Evolutionary conservation across 371 early-diverging fungal genomes (phyloP), one percentile per base, ranked within the genome.

Genomic region (Sporodiniella umbellata): DNA sequence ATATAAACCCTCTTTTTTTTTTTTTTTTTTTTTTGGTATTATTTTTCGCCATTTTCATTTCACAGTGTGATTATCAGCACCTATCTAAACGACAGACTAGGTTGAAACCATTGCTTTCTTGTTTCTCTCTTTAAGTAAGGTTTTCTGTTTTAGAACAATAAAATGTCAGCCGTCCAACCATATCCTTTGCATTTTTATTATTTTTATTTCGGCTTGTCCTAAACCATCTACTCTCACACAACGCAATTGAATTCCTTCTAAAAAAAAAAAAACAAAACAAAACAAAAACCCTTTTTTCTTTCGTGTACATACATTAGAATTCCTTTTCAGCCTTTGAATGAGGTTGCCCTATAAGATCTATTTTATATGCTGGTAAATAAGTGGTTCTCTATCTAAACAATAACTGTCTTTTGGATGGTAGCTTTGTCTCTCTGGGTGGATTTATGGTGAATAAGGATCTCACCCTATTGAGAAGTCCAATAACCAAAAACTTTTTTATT

Each of bases 401-500:
- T n/a, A n/a, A n/a, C n/a, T n/a, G n/a, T n/a, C n/a, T n/a, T n/a
- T n/a, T n/a, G n/a, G n/a, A n/a, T n/a, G n/a, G 4, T 40, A 66
- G 71, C 24, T 66, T 71, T 69, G 75, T 71, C 15, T 64, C 75
- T 24, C 56, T 75, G 28, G 75, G 75, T 50, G 75, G 75, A 31
- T 65, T 71, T 33, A 61, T 75, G 72, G 75, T 71, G 64, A 56
- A 48, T n/a, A n/a, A n/a, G n/a, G n/a, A n/a, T n/a, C n/a, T n/a
- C n/a, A n/a, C n/a, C n/a, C n/a, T n/a, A n/a, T n/a, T n/a, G n/a
- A n/a, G n/a, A n/a, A n/a, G n/a, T n/a, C n/a, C n/a, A n/a, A n/a
- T n/a, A n/a, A n/a, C n/a, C n/a, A n/a, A n/a, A n/a, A n/a, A n/a
- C n/a, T n/a, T n/a, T n/a, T n/a, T n/a, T n/a, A n/a, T n/a, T n/a